Evolutionary conservation across 139 green algal genomes (phyloP).

Genomic region (Ettlia oleoabundans): DNA sequence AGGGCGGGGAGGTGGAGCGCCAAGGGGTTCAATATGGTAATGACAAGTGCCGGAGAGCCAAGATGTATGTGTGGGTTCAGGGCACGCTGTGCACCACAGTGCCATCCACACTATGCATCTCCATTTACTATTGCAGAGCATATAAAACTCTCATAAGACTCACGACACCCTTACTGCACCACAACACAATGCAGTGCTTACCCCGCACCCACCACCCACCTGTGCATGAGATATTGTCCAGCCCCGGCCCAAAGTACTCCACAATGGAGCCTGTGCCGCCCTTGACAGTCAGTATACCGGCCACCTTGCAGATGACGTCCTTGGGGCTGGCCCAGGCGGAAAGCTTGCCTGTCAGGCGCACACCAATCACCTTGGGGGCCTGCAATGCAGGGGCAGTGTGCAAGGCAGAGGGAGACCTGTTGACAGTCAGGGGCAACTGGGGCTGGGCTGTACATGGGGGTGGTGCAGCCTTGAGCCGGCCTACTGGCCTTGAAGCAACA

Average conservation of each 20-base stretch:
- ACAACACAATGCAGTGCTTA: too few relatives aligned
- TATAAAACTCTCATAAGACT: too few relatives aligned
- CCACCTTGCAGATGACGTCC: conserved; percentile 96
- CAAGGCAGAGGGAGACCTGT: background rate
- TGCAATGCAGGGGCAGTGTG: background rate
- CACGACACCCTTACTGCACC: too few relatives aligned
- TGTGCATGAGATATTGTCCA: conserved; percentile 93
- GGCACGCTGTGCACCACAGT: too few relatives aligned
- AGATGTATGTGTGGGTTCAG: background rate
- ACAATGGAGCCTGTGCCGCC: conserved; percentile 94
- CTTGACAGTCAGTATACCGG: conserved; percentile 95
- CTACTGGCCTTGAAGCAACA: background rate
- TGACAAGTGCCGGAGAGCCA: background rate
- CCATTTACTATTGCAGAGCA: too few relatives aligned
- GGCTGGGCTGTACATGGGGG: background rate
- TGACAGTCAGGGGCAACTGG: background rate
- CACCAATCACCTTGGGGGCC: conserved; percentile 88
- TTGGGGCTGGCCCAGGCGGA: conserved; percentile 92
- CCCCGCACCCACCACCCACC: conserved; percentile 17
- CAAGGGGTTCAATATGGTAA: background rate
- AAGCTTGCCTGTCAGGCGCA: conserved; percentile 90
- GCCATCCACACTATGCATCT: too few relatives aligned
- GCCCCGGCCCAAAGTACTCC: conserved; percentile 93
- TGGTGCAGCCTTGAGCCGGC: too few relatives aligned
- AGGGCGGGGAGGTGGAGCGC: too few relatives aligned